Percentiles rank a stretch among this genome's conserved stretches.
These are phyloP conservation scores for Pythium apleroticum DNA, from an alignment of 352 stramenopile species.

Conservation along the genomic window DNA sequence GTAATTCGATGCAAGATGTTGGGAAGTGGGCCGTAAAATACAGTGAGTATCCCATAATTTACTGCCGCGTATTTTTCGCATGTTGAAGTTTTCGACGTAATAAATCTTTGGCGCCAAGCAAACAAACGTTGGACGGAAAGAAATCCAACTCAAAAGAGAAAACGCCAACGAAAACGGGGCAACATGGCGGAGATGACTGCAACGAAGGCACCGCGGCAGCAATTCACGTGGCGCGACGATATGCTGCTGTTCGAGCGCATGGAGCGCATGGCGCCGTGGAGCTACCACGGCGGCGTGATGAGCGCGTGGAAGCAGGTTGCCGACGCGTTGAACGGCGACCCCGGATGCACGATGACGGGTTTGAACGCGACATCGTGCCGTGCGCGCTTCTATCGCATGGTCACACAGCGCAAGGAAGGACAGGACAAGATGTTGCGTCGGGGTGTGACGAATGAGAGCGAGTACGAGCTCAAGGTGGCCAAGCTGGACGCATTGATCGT, in stretches of 20 bases:
- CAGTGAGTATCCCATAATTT: too few relatives aligned
- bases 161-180: constrained; percentile 2
- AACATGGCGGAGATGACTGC: constrained; percentile 1
- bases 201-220: constrained; percentile 3
- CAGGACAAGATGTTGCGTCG: constrained; percentile 24
- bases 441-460: neutral
- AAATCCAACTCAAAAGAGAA: neutral
- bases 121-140: neutral
- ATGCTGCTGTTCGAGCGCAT: constrained; percentile 20
- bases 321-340: constrained; percentile 17
- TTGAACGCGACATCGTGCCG: constrained; percentile 7
- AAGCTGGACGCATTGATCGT: constrained; percentile 21
- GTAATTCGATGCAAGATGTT: too few relatives aligned
- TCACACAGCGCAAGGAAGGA: constrained; percentile 20
- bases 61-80: neutral
- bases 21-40: too few relatives aligned
- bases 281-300: constrained; percentile 18
- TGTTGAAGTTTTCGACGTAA: neutral
- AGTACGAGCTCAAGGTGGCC: constrained; percentile 18
- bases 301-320: constrained; percentile 23
- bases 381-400: constrained; percentile 23
- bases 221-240: constrained; percentile 19
- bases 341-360: constrained; percentile 4
- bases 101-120: constrained; percentile 4
- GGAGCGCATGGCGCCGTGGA: constrained; percentile 17